Conservation (phyloP, 228 moss, liverwort and hornwort genomes). For the Sphagnum fallax region DNA sequence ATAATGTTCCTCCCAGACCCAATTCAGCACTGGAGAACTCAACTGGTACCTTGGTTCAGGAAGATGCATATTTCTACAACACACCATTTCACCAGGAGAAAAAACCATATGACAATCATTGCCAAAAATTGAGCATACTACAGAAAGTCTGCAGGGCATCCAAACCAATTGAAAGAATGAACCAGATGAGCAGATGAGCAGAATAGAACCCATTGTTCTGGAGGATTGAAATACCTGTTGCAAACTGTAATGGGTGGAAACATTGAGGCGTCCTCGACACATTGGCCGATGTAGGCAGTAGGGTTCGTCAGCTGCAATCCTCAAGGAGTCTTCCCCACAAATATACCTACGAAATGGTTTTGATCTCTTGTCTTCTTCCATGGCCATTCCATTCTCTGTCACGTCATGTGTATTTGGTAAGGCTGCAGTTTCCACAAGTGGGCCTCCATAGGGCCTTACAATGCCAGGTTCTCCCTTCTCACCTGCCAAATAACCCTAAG, state of each 20-base stretch:
- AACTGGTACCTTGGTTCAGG: too few species aligned
- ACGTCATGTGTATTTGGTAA: constrained; percentile 16
- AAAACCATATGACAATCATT: too few species aligned
- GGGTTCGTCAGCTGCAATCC: constrained; percentile 73
- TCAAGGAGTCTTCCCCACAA: constrained; percentile 80
- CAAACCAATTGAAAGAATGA: too few species aligned
- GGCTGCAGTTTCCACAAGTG: constrained; percentile 18
- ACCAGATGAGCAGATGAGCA: too few species aligned
- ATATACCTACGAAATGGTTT: constrained; percentile 51
- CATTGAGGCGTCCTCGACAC: constrained; percentile 83
- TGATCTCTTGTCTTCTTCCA: constrained; percentile 21
- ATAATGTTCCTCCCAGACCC: too few species aligned
- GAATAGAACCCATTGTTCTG: neutral
- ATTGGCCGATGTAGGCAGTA: constrained; percentile 78
- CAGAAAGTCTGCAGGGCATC: too few species aligned
- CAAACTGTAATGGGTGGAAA: constrained; percentile 74
- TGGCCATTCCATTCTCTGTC: constrained; percentile 10
- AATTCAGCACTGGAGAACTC: too few species aligned
- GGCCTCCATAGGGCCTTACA: too few species aligned
- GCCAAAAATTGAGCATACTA: too few species aligned
- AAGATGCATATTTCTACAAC: too few species aligned
- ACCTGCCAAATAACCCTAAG: neutral
- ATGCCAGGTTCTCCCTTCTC: neutral
- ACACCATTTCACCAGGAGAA: too few species aligned
- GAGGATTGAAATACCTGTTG: constrained; percentile 52